Evolutionary conservation across 176 grass and related monocot genomes (phyloP).

Genomic region (Elaeis guineensis): DNA sequence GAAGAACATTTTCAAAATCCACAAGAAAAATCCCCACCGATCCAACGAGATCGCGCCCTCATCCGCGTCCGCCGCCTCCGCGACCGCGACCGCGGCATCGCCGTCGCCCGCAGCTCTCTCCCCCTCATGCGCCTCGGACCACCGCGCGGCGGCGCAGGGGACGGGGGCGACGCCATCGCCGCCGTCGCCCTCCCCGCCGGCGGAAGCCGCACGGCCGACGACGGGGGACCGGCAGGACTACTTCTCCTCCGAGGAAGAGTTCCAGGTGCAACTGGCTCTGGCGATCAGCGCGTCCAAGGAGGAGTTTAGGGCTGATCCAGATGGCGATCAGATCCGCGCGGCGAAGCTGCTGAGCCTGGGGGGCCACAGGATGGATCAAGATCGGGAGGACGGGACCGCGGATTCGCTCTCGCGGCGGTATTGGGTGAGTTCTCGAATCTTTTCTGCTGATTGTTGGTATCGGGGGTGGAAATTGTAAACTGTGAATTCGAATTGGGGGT

Average conservation of each 20-base stretch:
- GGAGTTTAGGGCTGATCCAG: conserved; percentile 52
- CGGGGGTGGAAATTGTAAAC: no score
- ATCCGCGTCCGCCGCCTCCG: conserved; percentile 4
- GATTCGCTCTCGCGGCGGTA: conserved; percentile 83
- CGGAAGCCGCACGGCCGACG: neutral
- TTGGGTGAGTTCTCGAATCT: conserved; percentile 42
- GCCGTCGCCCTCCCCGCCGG: conserved; percentile 13
- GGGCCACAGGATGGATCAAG: conserved; percentile 44
- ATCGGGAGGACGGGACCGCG: conserved; percentile 54
- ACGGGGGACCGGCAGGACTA: conserved; percentile 51
- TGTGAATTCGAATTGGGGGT: no score
- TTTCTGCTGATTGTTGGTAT: neutral
- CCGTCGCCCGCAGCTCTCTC: conserved; percentile 30
- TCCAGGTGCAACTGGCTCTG: conserved; percentile 95
- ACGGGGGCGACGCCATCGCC: conserved; percentile 29
- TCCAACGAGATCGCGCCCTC: conserved; percentile 48
- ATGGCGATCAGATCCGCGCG: conserved; percentile 95
- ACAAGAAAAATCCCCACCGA: conserved; percentile 62
- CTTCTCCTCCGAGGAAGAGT: conserved; percentile 87
- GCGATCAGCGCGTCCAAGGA: conserved; percentile 89
- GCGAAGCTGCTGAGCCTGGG: conserved; percentile 89
- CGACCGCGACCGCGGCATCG: neutral
- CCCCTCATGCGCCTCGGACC: conserved; percentile 27
- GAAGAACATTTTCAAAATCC: conserved; percentile 92
- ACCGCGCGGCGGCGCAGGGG: conserved; percentile 19